phyloP scores from a whole-genome alignment of 768 basidiomycete species.

The Kwoniella dejecticola region DNA sequence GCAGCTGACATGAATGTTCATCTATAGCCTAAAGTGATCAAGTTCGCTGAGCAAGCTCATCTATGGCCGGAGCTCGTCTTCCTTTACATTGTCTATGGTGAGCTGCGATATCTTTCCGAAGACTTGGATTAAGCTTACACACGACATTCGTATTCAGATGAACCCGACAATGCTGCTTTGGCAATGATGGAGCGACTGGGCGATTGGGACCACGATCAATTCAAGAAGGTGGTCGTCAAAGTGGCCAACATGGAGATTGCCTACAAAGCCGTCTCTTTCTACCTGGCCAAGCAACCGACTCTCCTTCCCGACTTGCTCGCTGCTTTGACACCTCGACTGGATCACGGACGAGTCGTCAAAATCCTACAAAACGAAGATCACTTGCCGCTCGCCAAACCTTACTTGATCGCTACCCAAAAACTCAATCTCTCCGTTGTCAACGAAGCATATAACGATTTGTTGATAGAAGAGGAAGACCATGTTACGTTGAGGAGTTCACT shows the following conservation, averaged over 20 bases:
- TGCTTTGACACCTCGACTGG: constrained; percentile 89
- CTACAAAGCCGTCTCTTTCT: constrained; percentile 68
- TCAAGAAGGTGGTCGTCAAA: constrained; percentile 96
- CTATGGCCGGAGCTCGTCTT: constrained; percentile 98
- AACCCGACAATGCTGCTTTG: constrained; percentile 86
- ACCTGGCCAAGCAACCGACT: constrained; percentile 61
- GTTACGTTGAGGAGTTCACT: constrained; percentile 96
- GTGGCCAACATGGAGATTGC: constrained; percentile 98
- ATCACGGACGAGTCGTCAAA: constrained; percentile 91
- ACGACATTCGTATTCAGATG: constrained; percentile 36
- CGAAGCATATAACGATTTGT: constrained; percentile 94
- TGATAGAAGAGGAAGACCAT: constrained; percentile 99
- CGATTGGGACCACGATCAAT: constrained; percentile 99
- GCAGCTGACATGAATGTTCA: constrained; percentile 7
- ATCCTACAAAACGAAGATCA: constrained; percentile 83
- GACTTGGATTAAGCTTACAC: constrained; percentile 20
- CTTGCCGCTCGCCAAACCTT: constrained; percentile 90
- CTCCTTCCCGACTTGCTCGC: constrained; percentile 90
- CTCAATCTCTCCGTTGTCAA: constrained; percentile 96
- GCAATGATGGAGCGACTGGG: constrained; percentile 98
- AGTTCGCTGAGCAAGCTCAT: constrained; percentile 91
- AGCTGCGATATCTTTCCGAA: constrained; percentile 59
- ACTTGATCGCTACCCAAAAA: constrained; percentile 96
- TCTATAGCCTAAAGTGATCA: constrained; percentile 84
- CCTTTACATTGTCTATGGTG: constrained; percentile 97